phyloP scores from a whole-genome alignment of 208 protist species.

The Strigomonas galati region DNA sequence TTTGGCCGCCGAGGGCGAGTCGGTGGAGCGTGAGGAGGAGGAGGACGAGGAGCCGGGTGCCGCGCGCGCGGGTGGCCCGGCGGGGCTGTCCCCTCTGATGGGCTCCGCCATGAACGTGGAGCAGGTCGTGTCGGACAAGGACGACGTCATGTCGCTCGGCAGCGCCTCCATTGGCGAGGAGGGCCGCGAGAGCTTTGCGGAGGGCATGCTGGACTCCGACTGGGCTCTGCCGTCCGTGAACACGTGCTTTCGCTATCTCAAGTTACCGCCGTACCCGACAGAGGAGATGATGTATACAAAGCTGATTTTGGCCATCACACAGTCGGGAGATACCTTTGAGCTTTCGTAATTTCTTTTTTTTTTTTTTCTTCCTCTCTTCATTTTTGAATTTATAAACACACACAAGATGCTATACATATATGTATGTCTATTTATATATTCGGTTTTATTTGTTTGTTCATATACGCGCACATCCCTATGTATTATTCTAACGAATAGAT shows the following conservation, averaged over 20 bases:
- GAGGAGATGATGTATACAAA: constrained; percentile 86
- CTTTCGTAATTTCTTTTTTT: no score
- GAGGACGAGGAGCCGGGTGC: constrained; percentile 19
- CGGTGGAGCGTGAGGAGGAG: constrained; percentile 16
- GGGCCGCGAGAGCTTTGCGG: background rate
- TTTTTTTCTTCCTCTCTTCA: no score
- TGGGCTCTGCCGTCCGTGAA: constrained; percentile 89
- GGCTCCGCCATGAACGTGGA: constrained; percentile 7
- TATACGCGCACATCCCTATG: no score
- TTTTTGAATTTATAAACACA: no score
- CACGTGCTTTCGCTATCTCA: constrained; percentile 91
- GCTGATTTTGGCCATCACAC: constrained; percentile 74
- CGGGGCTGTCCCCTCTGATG: constrained; percentile 1
- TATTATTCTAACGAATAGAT: no score
- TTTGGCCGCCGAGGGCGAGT: background rate
- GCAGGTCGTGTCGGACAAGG: background rate
- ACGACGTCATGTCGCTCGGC: background rate
- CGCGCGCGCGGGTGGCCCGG: background rate
- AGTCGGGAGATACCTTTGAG: constrained; percentile 80
- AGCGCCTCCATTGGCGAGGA: constrained; percentile 9
- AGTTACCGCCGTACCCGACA: constrained; percentile 83
- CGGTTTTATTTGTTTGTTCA: no score
- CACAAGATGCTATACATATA: no score
- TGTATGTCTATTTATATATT: no score
- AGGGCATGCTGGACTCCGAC: constrained; percentile 22